phyloP scores from a whole-genome alignment of 2,329 filamentous ascomycete genomes.

The Beauveria varroae region DNA sequence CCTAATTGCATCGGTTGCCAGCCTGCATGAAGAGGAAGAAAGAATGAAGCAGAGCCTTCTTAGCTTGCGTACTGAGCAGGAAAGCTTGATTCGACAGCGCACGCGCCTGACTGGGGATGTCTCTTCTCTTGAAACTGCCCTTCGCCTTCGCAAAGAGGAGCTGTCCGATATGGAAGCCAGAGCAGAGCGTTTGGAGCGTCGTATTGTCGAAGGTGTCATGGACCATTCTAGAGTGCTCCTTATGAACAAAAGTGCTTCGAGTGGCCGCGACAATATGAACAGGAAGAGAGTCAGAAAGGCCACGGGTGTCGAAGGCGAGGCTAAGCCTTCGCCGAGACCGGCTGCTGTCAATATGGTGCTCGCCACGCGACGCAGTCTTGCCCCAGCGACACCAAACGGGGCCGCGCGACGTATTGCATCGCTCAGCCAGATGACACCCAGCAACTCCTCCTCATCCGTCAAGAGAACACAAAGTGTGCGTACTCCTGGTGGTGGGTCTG shows the following conservation, averaged over 20 bases:
- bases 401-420: slow-evolving; percentile 77
- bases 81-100: slow-evolving; percentile 71
- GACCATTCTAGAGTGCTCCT: slow-evolving; percentile 91
- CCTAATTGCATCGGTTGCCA: slow-evolving; percentile 47
- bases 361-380: slow-evolving; percentile 41
- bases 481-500: slow-evolving; percentile 40
- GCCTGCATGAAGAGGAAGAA: slow-evolving; percentile 44
- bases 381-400: slow-evolving; percentile 39
- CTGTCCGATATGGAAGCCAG: slow-evolving; percentile 83
- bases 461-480: slow-evolving; percentile 75
- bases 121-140: slow-evolving; percentile 81
- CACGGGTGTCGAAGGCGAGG: slow-evolving; percentile 17
- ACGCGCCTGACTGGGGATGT: slow-evolving; percentile 76
- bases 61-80: slow-evolving; percentile 59
- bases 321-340: slow-evolving; percentile 20
- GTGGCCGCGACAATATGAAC: slow-evolving; percentile 47
- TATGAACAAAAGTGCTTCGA: slow-evolving; percentile 56
- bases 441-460: slow-evolving; percentile 56
- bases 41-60: slow-evolving; percentile 48
- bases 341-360: slow-evolving; percentile 47
- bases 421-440: slow-evolving; percentile 81
- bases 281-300: slow-evolving; percentile 47
- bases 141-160: slow-evolving; percentile 83
- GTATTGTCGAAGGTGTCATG: slow-evolving; percentile 91
- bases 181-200: slow-evolving; percentile 80